Evolutionary conservation across 1,139 yeast species (phyloP).

Genomic region (Kurtzmaniella quercitrusa): DNA sequence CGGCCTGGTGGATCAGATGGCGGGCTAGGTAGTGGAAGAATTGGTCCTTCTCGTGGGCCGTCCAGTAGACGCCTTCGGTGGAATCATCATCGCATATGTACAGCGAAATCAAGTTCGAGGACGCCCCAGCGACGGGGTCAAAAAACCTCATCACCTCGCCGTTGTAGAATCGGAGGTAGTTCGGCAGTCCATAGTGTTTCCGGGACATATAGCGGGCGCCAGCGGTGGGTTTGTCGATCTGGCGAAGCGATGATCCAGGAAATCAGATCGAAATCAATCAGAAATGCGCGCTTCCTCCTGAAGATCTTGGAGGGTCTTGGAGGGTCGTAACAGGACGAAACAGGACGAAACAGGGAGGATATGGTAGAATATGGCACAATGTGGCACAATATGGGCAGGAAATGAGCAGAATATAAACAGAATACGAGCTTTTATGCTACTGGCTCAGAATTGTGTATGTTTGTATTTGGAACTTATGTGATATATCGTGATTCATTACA

Average conservation of each 20-base stretch:
- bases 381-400: no score
- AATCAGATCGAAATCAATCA: not conserved
- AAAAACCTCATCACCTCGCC: constrained; percentile 16
- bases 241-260: not conserved
- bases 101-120: not conserved
- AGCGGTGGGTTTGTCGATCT: not conserved
- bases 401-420: no score
- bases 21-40: constrained; percentile 34
- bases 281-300: no score
- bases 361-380: no score
- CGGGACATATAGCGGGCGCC: constrained; percentile 5
- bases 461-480: not conserved
- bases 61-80: constrained; percentile 18
- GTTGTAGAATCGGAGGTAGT: constrained; percentile 21
- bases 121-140: not conserved
- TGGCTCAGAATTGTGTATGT: not conserved
- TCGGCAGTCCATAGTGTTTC: constrained; percentile 17
- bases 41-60: constrained; percentile 17
- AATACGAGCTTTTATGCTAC: no score
- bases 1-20: constrained; percentile 45
- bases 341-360: no score
- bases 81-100: not conserved
- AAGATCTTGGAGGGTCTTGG: no score
- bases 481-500: not conserved
- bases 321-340: no score